These are phyloP conservation scores for Boletus sp. DNA, from an alignment of 768 basidiomycete genomes.

Conservation along the genomic window DNA sequence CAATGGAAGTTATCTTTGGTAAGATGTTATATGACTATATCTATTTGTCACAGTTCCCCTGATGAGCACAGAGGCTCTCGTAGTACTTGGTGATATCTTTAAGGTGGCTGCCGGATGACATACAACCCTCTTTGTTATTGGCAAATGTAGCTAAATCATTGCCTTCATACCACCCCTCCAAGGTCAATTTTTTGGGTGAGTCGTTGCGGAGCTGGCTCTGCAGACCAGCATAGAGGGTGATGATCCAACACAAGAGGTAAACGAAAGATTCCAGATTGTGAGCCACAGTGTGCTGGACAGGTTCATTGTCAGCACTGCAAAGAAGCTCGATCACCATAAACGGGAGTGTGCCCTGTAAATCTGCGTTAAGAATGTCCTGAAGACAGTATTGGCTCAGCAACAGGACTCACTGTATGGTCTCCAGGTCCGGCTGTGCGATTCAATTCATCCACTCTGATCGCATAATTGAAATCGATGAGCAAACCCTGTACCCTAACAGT, in stretches of 20 bases:
- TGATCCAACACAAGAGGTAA: not conserved
- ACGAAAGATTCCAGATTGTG: not conserved
- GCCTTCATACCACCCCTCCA: not conserved
- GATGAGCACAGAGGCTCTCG: too few relatives aligned
- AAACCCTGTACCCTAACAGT: not conserved
- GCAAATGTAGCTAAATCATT: not conserved
- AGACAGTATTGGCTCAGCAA: not conserved
- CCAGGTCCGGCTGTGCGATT: not conserved
- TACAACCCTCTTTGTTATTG: not conserved
- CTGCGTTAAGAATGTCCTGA: not conserved
- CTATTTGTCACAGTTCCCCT: too few relatives aligned
- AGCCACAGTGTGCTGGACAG: not conserved
- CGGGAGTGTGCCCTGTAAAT: not conserved
- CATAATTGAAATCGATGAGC: not conserved
- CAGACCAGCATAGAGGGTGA: not conserved
- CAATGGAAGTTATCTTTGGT: too few relatives aligned
- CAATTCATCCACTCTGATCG: not conserved
- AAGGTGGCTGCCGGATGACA: not conserved
- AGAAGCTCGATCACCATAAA: not conserved
- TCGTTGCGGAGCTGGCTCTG: not conserved
- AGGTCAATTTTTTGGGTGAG: not conserved
- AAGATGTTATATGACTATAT: too few relatives aligned
- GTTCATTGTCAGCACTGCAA: not conserved
- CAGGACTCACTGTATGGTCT: not conserved
- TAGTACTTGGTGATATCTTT: not conserved